phyloP scores from a whole-genome alignment of 148 eudicot species.

The Linanthus parryae region DNA sequence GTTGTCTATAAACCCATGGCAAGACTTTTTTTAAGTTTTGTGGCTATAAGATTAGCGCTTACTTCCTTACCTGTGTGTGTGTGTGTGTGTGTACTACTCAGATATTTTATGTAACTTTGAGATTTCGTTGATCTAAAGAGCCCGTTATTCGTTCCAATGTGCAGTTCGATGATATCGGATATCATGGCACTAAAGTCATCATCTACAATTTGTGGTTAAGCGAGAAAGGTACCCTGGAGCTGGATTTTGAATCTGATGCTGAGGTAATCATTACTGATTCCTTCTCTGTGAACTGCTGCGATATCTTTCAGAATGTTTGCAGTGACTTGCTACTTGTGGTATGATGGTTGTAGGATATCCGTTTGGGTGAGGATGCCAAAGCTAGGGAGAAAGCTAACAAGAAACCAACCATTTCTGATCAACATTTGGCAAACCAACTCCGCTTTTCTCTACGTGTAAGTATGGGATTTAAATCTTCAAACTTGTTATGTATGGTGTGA shows the following conservation, averaged over 20 bases:
- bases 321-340: neutral
- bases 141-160: too few species aligned
- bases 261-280: slow-evolving; percentile 42
- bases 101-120: too few species aligned
- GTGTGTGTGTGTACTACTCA: too few species aligned
- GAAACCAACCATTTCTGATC: slow-evolving; percentile 24
- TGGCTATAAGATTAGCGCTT: too few species aligned
- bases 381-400: slow-evolving; percentile 13
- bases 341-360: slow-evolving; percentile 54
- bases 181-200: slow-evolving; percentile 77
- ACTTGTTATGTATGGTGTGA: neutral
- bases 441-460: slow-evolving; percentile 86
- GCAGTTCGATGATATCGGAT: slow-evolving; percentile 76
- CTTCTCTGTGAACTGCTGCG: neutral
- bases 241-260: slow-evolving; percentile 73
- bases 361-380: slow-evolving; percentile 26
- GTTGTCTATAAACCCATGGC: too few species aligned
- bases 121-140: too few species aligned
- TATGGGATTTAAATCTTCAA: slow-evolving; percentile 13
- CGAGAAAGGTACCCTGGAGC: slow-evolving; percentile 64
- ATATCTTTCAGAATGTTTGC: slow-evolving; percentile 1
- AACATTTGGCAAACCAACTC: slow-evolving; percentile 68
- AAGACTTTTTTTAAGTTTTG: too few species aligned
- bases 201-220: slow-evolving; percentile 78
- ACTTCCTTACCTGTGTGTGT: too few species aligned